Conservation (phyloP, 176 grass and related monocot species). For the Ananas comosus region DNA sequence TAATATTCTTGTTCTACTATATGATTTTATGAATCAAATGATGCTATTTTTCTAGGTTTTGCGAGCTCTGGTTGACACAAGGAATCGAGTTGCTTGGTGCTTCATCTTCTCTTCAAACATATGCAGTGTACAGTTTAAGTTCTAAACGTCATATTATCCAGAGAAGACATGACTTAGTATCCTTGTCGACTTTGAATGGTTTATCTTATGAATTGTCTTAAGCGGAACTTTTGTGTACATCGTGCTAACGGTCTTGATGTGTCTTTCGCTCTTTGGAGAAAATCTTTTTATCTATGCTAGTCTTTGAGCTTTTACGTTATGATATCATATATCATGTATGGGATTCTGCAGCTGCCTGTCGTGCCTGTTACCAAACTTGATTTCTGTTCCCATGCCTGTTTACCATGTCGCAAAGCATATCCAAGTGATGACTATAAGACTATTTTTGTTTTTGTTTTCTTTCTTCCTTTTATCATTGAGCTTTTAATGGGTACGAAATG, state of each 20-base stretch:
- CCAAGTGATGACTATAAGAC: too few relatives aligned
- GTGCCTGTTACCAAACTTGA: too few relatives aligned
- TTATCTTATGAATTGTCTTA: constrained; percentile 1
- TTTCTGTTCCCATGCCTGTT: too few relatives aligned
- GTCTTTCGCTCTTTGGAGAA: not conserved
- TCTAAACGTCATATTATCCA: constrained; percentile 5
- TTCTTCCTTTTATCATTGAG: too few relatives aligned
- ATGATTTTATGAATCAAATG: not conserved
- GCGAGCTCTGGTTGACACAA: not conserved
- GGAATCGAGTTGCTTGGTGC: not conserved
- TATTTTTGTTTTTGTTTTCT: too few relatives aligned
- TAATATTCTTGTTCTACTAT: not conserved
- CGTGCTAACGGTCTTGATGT: too few relatives aligned
- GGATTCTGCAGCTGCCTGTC: too few relatives aligned
- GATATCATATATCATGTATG: too few relatives aligned
- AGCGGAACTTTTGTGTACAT: not conserved
- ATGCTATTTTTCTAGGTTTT: not conserved
- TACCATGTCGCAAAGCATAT: too few relatives aligned
- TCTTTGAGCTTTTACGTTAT: too few relatives aligned
- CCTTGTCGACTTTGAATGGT: constrained; percentile 25
- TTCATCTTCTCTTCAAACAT: not conserved
- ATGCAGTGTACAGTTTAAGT: constrained; percentile 2
- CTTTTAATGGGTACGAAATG: too few relatives aligned
- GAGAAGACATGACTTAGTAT: constrained; percentile 7
- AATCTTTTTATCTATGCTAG: not conserved